phyloP scores from a whole-genome alignment of 75 land plant species.

The Cupressus sempervirens region DNA sequence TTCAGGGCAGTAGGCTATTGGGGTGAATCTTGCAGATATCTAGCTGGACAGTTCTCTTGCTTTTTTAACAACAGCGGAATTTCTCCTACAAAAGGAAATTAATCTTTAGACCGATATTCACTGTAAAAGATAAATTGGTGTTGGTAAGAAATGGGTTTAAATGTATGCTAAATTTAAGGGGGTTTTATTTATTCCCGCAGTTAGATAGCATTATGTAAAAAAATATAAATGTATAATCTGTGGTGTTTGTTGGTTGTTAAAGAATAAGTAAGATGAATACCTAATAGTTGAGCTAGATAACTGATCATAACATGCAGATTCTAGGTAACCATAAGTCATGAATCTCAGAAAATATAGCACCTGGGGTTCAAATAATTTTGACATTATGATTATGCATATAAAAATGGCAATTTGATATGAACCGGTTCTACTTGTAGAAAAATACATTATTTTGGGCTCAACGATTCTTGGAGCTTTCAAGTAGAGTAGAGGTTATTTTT shows the following conservation, averaged over 20 bases:
- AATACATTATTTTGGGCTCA: neutral
- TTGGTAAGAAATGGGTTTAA: neutral
- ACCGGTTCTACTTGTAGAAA: neutral
- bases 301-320: neutral
- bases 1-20: neutral
- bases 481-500: neutral
- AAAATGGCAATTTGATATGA: neutral
- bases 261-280: neutral
- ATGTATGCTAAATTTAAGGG: neutral
- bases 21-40: neutral
- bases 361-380: neutral
- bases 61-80: neutral
- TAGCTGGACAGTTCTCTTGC: neutral
- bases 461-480: neutral
- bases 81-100: neutral
- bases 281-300: neutral
- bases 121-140: neutral
- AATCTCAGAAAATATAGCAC: conserved; percentile 1
- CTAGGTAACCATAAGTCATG: neutral
- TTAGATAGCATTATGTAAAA: neutral
- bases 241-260: neutral
- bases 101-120: neutral
- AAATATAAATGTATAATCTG: neutral
- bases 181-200: neutral
- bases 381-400: neutral